Conservation (phyloP, 495 filamentous ascomycete species). For the Penicillium dipodomyicola region DNA sequence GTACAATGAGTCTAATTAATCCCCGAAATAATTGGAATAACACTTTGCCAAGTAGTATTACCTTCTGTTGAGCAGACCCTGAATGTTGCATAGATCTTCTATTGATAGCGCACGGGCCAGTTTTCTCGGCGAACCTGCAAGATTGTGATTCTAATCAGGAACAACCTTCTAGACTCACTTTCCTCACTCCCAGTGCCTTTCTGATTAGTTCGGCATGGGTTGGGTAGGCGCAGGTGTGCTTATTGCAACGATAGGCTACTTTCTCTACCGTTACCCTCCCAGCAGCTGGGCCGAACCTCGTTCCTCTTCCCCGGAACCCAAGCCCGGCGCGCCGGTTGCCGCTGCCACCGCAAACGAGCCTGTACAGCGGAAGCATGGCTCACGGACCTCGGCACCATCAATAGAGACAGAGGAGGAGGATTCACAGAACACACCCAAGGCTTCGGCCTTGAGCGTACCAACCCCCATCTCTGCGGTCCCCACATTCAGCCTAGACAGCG, state of each 20-base stretch:
- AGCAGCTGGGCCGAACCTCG: conserved; percentile 21
- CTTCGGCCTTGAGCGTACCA: conserved; percentile 31
- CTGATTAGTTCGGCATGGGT: conserved; percentile 31
- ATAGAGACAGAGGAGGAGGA: conserved; percentile 24
- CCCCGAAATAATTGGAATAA: background rate
- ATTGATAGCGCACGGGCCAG: conserved; percentile 25
- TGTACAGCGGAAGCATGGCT: conserved; percentile 10
- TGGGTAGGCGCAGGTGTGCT: conserved; percentile 37
- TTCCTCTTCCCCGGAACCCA: conserved; percentile 23
- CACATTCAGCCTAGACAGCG: conserved; percentile 30
- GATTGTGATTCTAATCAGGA: conserved; percentile 9
- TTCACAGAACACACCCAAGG: conserved; percentile 51
- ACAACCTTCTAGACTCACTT: conserved; percentile 1
- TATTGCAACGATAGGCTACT: conserved; percentile 34
- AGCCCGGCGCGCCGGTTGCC: conserved; percentile 15
- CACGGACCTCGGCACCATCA: conserved; percentile 6
- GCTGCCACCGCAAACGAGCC: conserved; percentile 16
- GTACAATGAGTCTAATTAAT: background rate
- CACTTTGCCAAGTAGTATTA: background rate
- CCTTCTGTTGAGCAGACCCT: background rate
- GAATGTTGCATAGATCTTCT: conserved; percentile 4
- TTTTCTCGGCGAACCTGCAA: conserved; percentile 14
- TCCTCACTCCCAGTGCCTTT: background rate
- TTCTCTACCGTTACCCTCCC: conserved; percentile 37
- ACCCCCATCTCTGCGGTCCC: conserved; percentile 33